These are phyloP conservation scores for Populus tremula DNA, from an alignment of 345 rosid genomes.

Conservation along the genomic window DNA sequence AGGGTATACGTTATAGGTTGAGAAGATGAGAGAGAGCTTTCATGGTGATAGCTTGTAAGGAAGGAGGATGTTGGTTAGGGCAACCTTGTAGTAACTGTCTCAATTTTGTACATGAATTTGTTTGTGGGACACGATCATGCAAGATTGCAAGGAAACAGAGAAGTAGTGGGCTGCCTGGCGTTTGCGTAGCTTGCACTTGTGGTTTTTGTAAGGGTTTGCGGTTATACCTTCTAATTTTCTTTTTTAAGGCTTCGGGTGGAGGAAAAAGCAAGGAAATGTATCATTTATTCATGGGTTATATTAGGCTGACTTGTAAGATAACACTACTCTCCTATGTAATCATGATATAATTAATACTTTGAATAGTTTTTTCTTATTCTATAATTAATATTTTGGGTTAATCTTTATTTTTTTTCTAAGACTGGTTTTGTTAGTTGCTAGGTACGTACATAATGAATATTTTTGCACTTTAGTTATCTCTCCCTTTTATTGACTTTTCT, in stretches of 20 bases:
- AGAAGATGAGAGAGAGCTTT: slow-evolving; percentile 63
- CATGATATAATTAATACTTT: no score
- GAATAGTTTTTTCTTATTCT: no score
- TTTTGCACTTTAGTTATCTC: no score
- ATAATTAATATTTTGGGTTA: not conserved
- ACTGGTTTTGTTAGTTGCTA: no score
- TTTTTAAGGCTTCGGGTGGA: not conserved
- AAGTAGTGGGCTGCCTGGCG: not conserved
- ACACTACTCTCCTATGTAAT: not conserved
- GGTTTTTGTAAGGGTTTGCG: slow-evolving; percentile 6
- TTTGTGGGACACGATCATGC: slow-evolving; percentile 6
- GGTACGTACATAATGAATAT: no score
- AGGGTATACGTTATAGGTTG: not conserved
- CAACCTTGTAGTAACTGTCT: slow-evolving; percentile 1
- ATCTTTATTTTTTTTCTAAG: no score
- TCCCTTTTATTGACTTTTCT: no score
- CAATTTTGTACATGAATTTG: slow-evolving; percentile 11
- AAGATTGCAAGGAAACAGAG: slow-evolving; percentile 6
- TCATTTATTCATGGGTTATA: not conserved
- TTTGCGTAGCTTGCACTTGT: slow-evolving; percentile 46
- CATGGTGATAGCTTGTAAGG: slow-evolving; percentile 10
- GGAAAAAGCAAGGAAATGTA: not conserved
- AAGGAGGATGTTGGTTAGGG: not conserved
- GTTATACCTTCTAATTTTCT: not conserved
- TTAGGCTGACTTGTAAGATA: not conserved